Percentiles rank a stretch among this genome's conserved stretches.
Evolutionary conservation across 305 asterid species (phyloP).

Genomic region (Solanum hybrid): DNA sequence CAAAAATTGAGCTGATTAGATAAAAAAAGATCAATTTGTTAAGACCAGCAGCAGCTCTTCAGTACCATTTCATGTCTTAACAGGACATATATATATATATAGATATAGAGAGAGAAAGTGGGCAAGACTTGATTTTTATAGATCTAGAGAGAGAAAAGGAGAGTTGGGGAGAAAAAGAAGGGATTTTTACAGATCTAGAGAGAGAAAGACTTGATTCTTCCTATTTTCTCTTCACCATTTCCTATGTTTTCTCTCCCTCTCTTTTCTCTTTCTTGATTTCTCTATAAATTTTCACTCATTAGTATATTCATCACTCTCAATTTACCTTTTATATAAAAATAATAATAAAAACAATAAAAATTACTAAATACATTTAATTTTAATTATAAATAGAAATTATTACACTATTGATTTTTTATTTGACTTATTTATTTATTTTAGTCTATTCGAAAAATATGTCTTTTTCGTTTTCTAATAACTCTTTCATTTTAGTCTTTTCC

Average conservation of each 20-base stretch:
- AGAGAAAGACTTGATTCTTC: neutral
- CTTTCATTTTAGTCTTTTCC: neutral
- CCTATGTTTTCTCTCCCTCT: neutral
- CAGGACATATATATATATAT: neutral
- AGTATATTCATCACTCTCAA: neutral
- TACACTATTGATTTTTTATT: neutral
- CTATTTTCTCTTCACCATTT: constrained; percentile 4
- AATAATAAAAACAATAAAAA: neutral
- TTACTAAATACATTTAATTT: neutral
- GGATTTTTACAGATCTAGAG: neutral
- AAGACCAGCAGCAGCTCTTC: neutral
- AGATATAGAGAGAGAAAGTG: neutral
- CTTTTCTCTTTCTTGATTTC: neutral
- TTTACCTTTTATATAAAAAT: neutral
- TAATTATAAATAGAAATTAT: neutral
- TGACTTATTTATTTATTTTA: neutral
- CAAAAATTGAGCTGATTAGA: neutral
- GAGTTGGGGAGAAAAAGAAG: neutral
- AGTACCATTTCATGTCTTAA: neutral
- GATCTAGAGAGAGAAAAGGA: neutral
- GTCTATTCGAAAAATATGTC: neutral
- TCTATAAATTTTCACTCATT: neutral
- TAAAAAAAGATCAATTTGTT: neutral
- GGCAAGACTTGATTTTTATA: neutral
- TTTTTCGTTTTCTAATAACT: neutral